Evolutionary conservation across 495 filamentous ascomycete species (phyloP), one percentile per base, ranked within the genome.

Genomic region (Aspergillus sparsus): DNA sequence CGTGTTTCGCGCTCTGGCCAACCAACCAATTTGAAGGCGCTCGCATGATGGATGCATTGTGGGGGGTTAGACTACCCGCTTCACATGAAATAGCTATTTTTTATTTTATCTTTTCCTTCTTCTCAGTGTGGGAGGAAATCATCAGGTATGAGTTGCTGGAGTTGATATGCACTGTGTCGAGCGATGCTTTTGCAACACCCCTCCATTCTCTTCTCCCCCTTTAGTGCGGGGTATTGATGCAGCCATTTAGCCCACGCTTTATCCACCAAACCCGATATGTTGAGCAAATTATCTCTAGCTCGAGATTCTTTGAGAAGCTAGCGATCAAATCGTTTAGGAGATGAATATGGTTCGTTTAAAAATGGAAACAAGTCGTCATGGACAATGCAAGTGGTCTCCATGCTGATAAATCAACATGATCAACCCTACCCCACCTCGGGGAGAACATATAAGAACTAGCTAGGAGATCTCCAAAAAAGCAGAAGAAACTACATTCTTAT

Each of bases 141-240:
- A 27, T 27, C 21, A 27, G 21, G 39, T 7, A 11, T 42, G 39
- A 11, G 11, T 42, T 42, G 39, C 9, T 11, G 9, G 9, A 42
- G 11, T 42, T 11, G 39, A 42, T 42, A 15, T 42, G 39, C 21
- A 27, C 21, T 27, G 21, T 27, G 21, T 27, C 1, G 21, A 27
- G 21, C 3, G 18, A 16, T 21, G 45, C 16, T 49, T 11, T 54
- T 11, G 45, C 10, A 6, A 3, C 3, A 10, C 12, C 18, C 21
- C 32, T 39, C 55, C 36, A 27, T 3, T 27, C 21, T 3, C 3
- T 27, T 27, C 21, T n/a, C 21, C 21, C 21, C 21, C 21, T 27
- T 27, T 27, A 16, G 15, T 59, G 57, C 57, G 57, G 57, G 57
- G 57, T 59, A 59, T 41, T 15, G 27, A 12, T 59, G 41, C 32